Conservation (phyloP, 129 eudicot species). For the Chrysanthemum lavandulifolium region DNA sequence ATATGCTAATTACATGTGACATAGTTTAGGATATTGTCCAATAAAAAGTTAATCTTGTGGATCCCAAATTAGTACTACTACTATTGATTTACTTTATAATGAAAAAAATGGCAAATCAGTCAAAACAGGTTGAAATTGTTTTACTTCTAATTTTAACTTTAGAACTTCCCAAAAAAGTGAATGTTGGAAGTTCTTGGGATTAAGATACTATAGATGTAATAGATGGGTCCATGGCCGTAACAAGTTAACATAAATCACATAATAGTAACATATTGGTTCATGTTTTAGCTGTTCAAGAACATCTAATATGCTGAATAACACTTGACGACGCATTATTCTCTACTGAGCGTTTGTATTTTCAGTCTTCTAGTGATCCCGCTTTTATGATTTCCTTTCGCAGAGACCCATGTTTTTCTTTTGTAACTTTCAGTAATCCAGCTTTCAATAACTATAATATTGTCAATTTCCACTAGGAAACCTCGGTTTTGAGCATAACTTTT, state of each 20-base stretch:
- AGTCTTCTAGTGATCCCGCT: too few species aligned
- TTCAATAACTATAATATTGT: neutral
- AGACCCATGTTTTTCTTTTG: too few species aligned
- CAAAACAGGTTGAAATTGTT: too few species aligned
- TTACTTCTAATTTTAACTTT: neutral
- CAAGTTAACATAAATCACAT: neutral
- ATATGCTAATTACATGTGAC: too few species aligned
- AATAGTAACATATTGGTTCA: too few species aligned
- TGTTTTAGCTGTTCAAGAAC: too few species aligned
- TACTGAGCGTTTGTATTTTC: too few species aligned
- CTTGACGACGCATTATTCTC: too few species aligned
- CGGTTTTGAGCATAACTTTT: constrained; percentile 44
- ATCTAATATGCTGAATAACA: too few species aligned
- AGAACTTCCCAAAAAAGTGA: neutral
- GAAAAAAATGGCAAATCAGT: neutral
- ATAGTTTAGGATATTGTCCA: neutral
- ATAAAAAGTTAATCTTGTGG: constrained; percentile 3
- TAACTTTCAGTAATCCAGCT: neutral
- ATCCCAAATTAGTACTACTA: neutral
- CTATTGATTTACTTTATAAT: neutral
- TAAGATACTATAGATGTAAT: neutral
- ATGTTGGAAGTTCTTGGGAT: neutral
- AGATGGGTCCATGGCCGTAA: neutral
- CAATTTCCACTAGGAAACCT: constrained; percentile 39
- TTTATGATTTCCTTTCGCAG: too few species aligned